Evolutionary conservation across 2,329 filamentous ascomycete genomes (phyloP).

Genomic region (Boeremia exigua): DNA sequence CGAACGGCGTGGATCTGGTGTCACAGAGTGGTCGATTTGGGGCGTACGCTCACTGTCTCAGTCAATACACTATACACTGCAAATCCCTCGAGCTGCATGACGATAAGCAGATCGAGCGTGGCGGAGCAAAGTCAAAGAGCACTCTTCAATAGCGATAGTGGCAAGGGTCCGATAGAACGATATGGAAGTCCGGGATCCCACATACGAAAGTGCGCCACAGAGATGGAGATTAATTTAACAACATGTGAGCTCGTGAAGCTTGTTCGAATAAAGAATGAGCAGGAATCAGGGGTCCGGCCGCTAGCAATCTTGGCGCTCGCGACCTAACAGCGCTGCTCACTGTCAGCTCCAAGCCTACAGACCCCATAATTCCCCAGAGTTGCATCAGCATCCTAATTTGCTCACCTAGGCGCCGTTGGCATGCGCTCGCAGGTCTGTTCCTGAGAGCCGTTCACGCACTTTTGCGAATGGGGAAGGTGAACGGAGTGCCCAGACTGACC

Average conservation of each 20-base stretch:
- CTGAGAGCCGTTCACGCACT: neutral
- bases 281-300: neutral
- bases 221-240: neutral
- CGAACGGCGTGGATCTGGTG: neutral
- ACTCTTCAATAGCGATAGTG: neutral
- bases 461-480: conserved; percentile 23
- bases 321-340: neutral
- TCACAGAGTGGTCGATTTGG: neutral
- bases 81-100: neutral
- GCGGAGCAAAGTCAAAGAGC: neutral
- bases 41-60: neutral
- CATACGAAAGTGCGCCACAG: neutral
- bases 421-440: conserved; percentile 2
- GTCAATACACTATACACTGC: neutral
- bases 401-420: conserved; percentile 6
- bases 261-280: conserved; percentile 3
- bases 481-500: conserved; percentile 19
- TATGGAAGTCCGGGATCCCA: neutral
- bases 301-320: conserved; percentile 2
- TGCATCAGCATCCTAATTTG: conserved; percentile 4
- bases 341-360: neutral
- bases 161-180: neutral
- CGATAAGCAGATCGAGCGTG: neutral
- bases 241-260: conserved; percentile 2
- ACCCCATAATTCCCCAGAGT: neutral